A percentile compares a stretch with the other conserved stretches of the same genome.
Conservation (phyloP, 129 eudicot genomes). For the Apium graveolens region DNA sequence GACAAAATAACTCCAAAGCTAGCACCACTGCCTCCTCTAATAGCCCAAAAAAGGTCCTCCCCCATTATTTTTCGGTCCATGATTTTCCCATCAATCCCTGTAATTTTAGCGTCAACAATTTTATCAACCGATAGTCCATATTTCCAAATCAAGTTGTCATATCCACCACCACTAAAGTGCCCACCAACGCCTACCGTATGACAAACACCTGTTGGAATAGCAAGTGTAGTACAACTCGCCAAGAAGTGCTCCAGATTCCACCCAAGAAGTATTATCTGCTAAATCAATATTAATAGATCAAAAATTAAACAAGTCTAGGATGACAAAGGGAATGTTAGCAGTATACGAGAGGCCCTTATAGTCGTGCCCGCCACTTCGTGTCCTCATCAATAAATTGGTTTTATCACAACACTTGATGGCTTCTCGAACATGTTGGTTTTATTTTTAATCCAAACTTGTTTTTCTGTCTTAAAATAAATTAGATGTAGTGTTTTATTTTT, state of each 20-base stretch:
- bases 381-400: conserved; percentile 25
- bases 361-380: conserved; percentile 52
- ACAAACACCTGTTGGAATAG: conserved; percentile 51
- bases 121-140: conserved; percentile 45
- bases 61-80: conserved; percentile 39
- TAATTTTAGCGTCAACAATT: conserved; percentile 31
- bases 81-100: conserved; percentile 24
- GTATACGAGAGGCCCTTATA: conserved; percentile 45
- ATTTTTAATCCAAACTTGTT: too few relatives aligned
- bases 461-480: too few relatives aligned
- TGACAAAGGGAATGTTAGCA: conserved; percentile 24
- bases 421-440: too few relatives aligned
- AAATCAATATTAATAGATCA: conserved; percentile 21
- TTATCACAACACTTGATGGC: conserved; percentile 30
- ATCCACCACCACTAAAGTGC: conserved; percentile 44
- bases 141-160: conserved; percentile 43
- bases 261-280: conserved; percentile 35
- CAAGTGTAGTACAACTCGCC: conserved; percentile 39
- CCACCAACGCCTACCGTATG: conserved; percentile 56
- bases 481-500: too few relatives aligned
- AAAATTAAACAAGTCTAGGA: conserved; percentile 41
- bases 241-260: conserved; percentile 43
- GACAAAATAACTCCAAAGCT: conserved; percentile 46
- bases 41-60: conserved; percentile 59
- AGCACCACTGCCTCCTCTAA: conserved; percentile 45